A percentile compares a stretch with the other conserved stretches of the same genome.
phyloP scores from a whole-genome alignment of 345 rosid genomes.

The Melaleuca alternifolia region DNA sequence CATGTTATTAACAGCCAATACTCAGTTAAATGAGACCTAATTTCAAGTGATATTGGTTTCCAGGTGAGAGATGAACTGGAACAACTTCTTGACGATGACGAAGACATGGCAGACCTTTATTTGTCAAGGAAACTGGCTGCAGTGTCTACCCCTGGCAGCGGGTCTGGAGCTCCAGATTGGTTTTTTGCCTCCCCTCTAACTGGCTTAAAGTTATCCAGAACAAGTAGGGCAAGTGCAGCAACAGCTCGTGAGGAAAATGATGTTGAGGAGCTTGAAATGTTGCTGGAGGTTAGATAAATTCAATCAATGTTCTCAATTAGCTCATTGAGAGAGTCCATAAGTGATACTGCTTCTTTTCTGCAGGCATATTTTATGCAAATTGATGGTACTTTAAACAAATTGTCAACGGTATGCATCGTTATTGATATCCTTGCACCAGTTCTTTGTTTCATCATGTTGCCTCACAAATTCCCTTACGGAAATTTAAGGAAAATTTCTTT shows the following conservation, averaged over 20 bases:
- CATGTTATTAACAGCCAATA: background rate
- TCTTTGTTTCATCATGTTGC: background rate
- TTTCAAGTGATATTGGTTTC: background rate
- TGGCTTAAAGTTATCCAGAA: slow-evolving; percentile 36
- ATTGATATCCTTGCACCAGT: background rate
- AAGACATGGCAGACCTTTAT: slow-evolving; percentile 52
- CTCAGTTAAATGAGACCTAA: background rate
- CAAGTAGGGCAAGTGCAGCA: slow-evolving; percentile 25
- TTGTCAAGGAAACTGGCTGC: slow-evolving; percentile 32
- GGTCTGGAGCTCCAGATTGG: slow-evolving; percentile 27
- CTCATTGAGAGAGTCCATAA: background rate
- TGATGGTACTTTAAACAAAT: slow-evolving; percentile 43
- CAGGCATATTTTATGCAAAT: slow-evolving; percentile 65
- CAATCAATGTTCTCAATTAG: background rate
- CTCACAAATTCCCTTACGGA: background rate
- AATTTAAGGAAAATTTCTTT: background rate
- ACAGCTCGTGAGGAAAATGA: slow-evolving; percentile 39
- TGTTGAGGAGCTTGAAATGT: slow-evolving; percentile 59
- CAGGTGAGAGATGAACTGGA: slow-evolving; percentile 52
- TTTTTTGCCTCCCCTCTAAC: slow-evolving; percentile 21
- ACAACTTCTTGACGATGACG: slow-evolving; percentile 43
- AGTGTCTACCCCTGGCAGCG: slow-evolving; percentile 25
- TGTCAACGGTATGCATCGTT: slow-evolving; percentile 29
- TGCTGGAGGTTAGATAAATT: slow-evolving; percentile 36
- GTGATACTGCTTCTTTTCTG: background rate